Base-by-base conservation (phyloP, 768 basidiomycete genomes). In the Suillus lakei region DNA sequence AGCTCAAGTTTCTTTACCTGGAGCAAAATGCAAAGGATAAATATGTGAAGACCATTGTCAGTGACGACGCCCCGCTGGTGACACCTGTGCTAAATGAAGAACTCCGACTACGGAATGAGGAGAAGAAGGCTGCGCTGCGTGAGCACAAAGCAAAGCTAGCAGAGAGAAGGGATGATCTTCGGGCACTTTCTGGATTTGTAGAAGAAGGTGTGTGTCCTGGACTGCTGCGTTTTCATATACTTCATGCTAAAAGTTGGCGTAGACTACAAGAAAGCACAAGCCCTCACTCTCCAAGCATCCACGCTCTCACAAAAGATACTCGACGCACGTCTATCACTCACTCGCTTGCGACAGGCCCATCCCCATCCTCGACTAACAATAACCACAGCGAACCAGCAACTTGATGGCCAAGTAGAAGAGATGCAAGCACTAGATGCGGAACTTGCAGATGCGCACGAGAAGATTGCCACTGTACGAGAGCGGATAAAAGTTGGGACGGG, bases 11-110 rank as follows among this genome's bases (percentile, higher is more conserved):
- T 72, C 91, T 92, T 68, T 95, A 94, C 73, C 80, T 95, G 21
- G 93, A 97, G 71, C 92, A 95, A 75, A 92, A 95, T 69, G 92
- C 95, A 4, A 97, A 96, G 73, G 88, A 93, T 70, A 89, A 91
- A 76, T 96, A 96, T 72, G 84, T 95, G 70, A 91, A 91, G 74
- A 89, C 88, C 0, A 95, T 96, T 70, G 90, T 95, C 58, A 92
- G 89, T 73, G 91, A 95, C 67, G 92, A 96, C 64, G 91, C 93
- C 0, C 91, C 91, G 3, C 86, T 89, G 65, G 87, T 95, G 46
- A 91, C 90, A 6, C 88, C 88, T 9, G 90, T 90, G n/a, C 89
- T 91, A 66, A 96, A 95, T 70, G 87, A 90, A 66, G 84, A 83
- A 26, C 83, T 93, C 10, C 77, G 83, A 28, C 70, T 79, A 7